Evolutionary conservation across 2,329 filamentous ascomycete genomes (phyloP).

Genomic region (Pseudogymnoascus sp.): DNA sequence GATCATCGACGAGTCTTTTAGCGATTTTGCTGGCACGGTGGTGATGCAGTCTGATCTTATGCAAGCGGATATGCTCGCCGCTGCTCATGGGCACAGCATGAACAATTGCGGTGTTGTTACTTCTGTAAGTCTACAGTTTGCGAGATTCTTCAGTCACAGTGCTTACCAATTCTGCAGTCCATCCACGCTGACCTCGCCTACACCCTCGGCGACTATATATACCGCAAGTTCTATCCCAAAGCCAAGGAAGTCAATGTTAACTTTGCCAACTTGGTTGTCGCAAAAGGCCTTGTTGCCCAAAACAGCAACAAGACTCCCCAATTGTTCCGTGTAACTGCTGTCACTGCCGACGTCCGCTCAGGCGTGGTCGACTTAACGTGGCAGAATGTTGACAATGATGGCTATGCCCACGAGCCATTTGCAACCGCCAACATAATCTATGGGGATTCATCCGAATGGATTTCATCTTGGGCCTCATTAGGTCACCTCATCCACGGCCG

Average conservation of each 20-base stretch:
- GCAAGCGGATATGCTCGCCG: constrained; percentile 45
- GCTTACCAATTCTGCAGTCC: constrained; percentile 39
- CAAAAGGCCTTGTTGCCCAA: constrained; percentile 31
- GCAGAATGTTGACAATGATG: constrained; percentile 33
- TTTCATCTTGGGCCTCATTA: constrained; percentile 45
- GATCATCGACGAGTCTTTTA: constrained; percentile 46
- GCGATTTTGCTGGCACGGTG: constrained; percentile 42
- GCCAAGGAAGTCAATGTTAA: constrained; percentile 31
- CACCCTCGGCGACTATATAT: constrained; percentile 50
- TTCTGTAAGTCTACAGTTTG: constrained; percentile 32
- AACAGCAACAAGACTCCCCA: constrained; percentile 27
- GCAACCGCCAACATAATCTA: constrained; percentile 42
- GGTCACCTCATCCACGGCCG: constrained; percentile 46
- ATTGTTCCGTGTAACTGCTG: constrained; percentile 18
- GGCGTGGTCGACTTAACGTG: constrained; percentile 18
- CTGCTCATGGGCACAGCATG: constrained; percentile 49
- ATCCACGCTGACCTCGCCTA: constrained; percentile 57
- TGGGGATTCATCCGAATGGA: constrained; percentile 41
- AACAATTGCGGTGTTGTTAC: constrained; percentile 43
- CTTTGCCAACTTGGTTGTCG: constrained; percentile 34
- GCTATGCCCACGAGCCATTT: constrained; percentile 27
- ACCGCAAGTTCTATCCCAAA: constrained; percentile 35
- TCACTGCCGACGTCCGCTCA: constrained; percentile 17
- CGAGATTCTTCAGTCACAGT: not conserved
- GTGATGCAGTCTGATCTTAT: constrained; percentile 48